Conservation (phyloP, 768 basidiomycete genomes). For the Auriscalpium vulgare region DNA sequence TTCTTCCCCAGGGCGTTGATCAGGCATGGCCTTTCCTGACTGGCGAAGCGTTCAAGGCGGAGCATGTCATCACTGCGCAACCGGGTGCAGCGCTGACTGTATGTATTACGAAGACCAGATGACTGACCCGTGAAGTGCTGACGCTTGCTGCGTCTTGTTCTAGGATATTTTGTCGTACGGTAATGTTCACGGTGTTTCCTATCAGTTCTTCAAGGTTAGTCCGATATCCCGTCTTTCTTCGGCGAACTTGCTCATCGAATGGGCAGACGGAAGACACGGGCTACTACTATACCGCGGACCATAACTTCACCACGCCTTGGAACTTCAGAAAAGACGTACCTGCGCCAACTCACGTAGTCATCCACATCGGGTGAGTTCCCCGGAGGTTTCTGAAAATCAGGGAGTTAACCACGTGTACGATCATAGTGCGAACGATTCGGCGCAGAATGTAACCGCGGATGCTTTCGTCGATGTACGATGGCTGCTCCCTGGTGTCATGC, state of each 20-base stretch:
- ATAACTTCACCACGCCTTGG: slow-evolving; percentile 57
- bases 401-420: no score
- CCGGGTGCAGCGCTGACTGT: slow-evolving; percentile 46
- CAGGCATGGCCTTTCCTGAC: slow-evolving; percentile 51
- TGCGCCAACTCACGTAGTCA: slow-evolving; percentile 41
- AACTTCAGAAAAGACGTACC: slow-evolving; percentile 42
- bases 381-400: not conserved
- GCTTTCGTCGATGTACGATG: slow-evolving; percentile 34
- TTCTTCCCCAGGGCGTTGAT: slow-evolving; percentile 41
- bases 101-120: slow-evolving; percentile 1
- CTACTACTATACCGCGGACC: slow-evolving; percentile 43
- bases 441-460: slow-evolving; percentile 39
- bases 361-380: slow-evolving; percentile 40
- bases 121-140: not conserved
- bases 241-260: not conserved
- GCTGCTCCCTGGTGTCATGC: not conserved
- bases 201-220: slow-evolving; percentile 40
- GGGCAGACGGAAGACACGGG: slow-evolving; percentile 49
- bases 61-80: slow-evolving; percentile 44
- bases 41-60: slow-evolving; percentile 43
- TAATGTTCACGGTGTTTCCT: slow-evolving; percentile 45
- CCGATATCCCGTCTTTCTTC: not conserved
- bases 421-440: slow-evolving; percentile 45
- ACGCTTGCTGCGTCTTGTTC: not conserved
- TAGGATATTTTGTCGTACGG: slow-evolving; percentile 46